Evolutionary conservation across 306 rosid species (phyloP).

Genomic region (Morella rubra): DNA sequence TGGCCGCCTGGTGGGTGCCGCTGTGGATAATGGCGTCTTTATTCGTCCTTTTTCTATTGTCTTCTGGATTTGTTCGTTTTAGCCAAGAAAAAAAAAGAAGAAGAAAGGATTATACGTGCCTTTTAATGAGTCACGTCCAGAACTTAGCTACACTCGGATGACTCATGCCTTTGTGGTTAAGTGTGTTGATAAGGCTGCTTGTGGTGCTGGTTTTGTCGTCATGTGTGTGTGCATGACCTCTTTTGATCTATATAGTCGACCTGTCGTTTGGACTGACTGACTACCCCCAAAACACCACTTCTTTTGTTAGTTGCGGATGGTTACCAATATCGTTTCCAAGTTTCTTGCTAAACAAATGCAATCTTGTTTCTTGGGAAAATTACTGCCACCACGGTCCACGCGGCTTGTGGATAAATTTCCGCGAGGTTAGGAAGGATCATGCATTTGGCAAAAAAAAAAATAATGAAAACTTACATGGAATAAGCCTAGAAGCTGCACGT

Average conservation of each 20-base stretch:
- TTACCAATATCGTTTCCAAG: background rate
- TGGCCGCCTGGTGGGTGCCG: background rate
- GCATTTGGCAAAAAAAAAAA: too few species aligned
- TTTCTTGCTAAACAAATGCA: background rate
- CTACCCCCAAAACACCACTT: background rate
- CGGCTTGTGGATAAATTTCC: background rate
- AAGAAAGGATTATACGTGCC: background rate
- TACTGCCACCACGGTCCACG: too few species aligned
- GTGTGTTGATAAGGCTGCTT: constrained; percentile 3
- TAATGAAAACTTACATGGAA: too few species aligned
- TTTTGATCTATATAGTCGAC: background rate
- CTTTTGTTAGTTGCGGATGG: background rate
- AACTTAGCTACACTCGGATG: background rate
- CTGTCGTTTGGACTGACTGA: background rate
- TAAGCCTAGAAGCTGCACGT: background rate
- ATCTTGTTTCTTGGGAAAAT: background rate
- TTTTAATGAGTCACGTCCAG: background rate
- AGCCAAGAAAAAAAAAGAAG: background rate
- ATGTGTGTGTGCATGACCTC: background rate
- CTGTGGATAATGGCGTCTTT: constrained; percentile 6
- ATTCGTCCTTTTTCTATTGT: background rate
- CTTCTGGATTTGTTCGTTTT: background rate
- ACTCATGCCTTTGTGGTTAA: background rate
- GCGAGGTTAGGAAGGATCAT: too few species aligned
- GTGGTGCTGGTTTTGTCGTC: background rate